Conservation (phyloP, 1,284 basidiomycete genomes). For the Vanrija pseudolonga region DNA sequence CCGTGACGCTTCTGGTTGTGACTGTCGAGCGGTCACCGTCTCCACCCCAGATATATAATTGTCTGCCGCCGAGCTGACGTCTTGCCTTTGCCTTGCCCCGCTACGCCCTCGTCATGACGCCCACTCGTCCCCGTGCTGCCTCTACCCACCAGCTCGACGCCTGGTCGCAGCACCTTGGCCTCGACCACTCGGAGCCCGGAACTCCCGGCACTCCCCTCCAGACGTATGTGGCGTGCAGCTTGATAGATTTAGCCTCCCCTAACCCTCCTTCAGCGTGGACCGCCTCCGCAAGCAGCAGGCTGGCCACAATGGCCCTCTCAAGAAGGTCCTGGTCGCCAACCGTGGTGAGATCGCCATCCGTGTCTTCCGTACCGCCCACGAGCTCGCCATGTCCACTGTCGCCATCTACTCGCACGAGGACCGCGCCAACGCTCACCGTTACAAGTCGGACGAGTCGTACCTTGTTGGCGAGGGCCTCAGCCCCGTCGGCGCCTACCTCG, state of each 20-base stretch:
- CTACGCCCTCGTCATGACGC: background rate
- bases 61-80: background rate
- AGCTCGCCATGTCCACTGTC: constrained; percentile 98
- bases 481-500: constrained; percentile 94
- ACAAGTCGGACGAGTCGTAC: constrained; percentile 99
- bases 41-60: too few relatives aligned
- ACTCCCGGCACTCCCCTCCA: constrained; percentile 29
- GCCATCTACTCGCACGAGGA: constrained; percentile 98
- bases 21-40: too few relatives aligned
- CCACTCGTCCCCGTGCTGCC: constrained; percentile 1
- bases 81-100: background rate
- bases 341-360: constrained; percentile 99
- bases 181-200: constrained; percentile 30
- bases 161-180: constrained; percentile 39
- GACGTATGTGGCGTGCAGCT: constrained; percentile 30
- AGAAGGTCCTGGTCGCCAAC: constrained; percentile 93
- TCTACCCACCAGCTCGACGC: constrained; percentile 36
- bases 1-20: too few relatives aligned
- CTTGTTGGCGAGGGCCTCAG: constrained; percentile 93
- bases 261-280: constrained; percentile 63
- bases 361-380: constrained; percentile 97
- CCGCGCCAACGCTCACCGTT: constrained; percentile 92
- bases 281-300: constrained; percentile 87
- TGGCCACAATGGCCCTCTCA: constrained; percentile 82
- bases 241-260: background rate